phyloP scores from a whole-genome alignment of 73 alveolate species.

The Paramecium tetraurelia region DNA sequence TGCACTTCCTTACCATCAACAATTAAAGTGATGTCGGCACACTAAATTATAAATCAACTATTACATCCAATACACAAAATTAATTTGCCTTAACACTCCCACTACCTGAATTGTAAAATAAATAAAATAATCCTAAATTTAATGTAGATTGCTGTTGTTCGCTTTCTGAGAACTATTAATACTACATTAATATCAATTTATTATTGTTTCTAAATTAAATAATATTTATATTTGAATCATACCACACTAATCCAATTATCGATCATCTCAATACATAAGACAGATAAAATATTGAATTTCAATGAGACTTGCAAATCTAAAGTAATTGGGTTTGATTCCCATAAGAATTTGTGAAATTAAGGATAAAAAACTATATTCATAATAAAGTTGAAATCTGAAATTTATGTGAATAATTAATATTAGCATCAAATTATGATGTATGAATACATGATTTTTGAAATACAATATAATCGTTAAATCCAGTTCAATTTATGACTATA shows the following conservation, averaged over 20 bases:
- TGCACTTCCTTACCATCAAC: not conserved
- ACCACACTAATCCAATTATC: not conserved
- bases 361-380: not conserved
- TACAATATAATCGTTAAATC: not conserved
- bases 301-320: not conserved
- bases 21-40: not conserved
- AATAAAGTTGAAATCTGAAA: not conserved
- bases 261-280: not conserved
- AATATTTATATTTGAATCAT: not conserved
- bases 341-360: not conserved
- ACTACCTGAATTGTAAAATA: constrained; percentile 42
- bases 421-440: not conserved
- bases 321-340: too few species aligned
- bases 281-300: not conserved
- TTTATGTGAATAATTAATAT: not conserved
- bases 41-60: not conserved
- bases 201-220: not conserved
- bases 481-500: not conserved
- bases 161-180: not conserved
- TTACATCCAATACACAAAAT: not conserved
- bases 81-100: constrained; percentile 9
- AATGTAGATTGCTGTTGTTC: not conserved
- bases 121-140: not conserved
- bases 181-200: not conserved
- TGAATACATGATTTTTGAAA: not conserved